Evolutionary conservation across 1,284 basidiomycete species (phyloP), one percentile per base, ranked within the genome.

Genomic region (Thelephora terrestris): DNA sequence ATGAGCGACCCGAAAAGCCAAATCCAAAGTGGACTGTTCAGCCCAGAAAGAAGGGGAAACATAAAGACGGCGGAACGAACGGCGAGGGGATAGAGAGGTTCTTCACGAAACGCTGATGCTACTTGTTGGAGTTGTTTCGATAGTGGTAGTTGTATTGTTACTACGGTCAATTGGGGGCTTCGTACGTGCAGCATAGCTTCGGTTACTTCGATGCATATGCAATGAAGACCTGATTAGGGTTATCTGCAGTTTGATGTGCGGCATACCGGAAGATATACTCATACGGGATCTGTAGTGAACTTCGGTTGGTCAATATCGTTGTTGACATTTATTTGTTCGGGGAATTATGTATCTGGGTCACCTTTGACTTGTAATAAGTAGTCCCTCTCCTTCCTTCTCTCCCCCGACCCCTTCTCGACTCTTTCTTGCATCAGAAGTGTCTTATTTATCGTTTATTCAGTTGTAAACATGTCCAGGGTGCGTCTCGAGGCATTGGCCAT

Each of bases 71-170:
- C 39, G 40, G 45, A 51, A n/a, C 18, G 5, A 2, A 42, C 17
- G 50, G 48, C 16, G 57, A 73, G 53, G 86, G 86, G 12, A 91
- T 93, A 56, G 85, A 86, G 54, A 81, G 77, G 56, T 92, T 88
- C 65, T 88, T 92, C 59, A 63, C 62, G 44, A 71, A 68, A 50
- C 37, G 34, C 32, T 38, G 17, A 37, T 29, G 35, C 40, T 37
- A n/a, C 39, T 47, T 46, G 47, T 46, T 24, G 29, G 35, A 34
- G 23, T 20, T n/a, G 16, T 32, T 46, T 43, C 45, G 42, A 51
- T 29, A 23, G 17, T 38, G 45, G n/a, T 32, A 49, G 48, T 45
- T 46, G 29, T 52, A 47, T 46, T 51, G 37, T 24, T 6, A 32
- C 12, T 3, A 32, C 12, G 4, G 29, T 7, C 7, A 14, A 14